Conservation (phyloP, 805 yeast genomes). For the Zygoascus ofunaensis region DNA sequence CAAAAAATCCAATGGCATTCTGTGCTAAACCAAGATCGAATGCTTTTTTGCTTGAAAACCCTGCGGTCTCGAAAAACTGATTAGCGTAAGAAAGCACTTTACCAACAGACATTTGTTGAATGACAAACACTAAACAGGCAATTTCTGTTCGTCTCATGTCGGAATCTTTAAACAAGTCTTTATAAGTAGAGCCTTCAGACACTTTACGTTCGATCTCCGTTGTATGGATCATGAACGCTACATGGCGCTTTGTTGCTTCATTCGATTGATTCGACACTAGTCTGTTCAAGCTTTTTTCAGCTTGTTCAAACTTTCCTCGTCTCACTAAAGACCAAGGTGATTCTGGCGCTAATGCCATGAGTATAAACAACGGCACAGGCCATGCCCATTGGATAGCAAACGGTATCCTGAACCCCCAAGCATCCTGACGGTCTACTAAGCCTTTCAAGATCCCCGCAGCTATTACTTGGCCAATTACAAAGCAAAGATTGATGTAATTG, state of each 20-base stretch:
- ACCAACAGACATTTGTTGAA: slow-evolving; percentile 37
- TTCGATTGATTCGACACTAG: too few relatives aligned
- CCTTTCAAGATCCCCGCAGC: slow-evolving; percentile 44
- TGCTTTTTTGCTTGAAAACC: slow-evolving; percentile 23
- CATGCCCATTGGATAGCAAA: slow-evolving; percentile 54
- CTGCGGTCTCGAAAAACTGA: slow-evolving; percentile 41
- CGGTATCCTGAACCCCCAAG: slow-evolving; percentile 42
- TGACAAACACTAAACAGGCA: slow-evolving; percentile 36
- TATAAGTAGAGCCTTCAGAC: slow-evolving; percentile 11
- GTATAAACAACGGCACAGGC: slow-evolving; percentile 40
- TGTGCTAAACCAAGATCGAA: slow-evolving; percentile 42
- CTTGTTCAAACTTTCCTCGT: slow-evolving; percentile 34
- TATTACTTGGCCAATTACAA: slow-evolving; percentile 50
- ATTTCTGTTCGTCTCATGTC: slow-evolving; percentile 26
- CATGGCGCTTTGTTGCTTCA: slow-evolving; percentile 12
- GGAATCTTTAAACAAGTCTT: slow-evolving; percentile 11
- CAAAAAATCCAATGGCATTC: slow-evolving; percentile 37
- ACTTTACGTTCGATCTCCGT: slow-evolving; percentile 11
- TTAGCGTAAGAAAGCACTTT: slow-evolving; percentile 29
- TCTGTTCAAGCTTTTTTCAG: slow-evolving; percentile 25
- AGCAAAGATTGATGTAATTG: slow-evolving; percentile 43
- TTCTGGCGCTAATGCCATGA: slow-evolving; percentile 38
- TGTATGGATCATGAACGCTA: slow-evolving; percentile 31
- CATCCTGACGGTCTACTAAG: slow-evolving; percentile 18
- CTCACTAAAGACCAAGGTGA: slow-evolving; percentile 50